Evolutionary conservation across 768 basidiomycete species (phyloP).

Genomic region (Mycena vulgaris): DNA sequence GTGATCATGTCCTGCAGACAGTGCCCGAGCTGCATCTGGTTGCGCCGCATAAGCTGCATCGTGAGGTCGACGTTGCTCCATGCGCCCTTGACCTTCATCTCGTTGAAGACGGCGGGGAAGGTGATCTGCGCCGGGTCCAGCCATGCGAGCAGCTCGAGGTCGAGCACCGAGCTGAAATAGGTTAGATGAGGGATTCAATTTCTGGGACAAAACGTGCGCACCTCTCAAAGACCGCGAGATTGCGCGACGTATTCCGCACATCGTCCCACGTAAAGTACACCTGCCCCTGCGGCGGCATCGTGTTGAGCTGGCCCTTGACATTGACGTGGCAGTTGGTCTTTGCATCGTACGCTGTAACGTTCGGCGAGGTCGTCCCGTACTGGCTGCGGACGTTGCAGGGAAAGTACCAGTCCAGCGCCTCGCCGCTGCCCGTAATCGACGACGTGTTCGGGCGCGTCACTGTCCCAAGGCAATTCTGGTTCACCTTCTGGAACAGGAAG

Average conservation of each 20-base stretch:
- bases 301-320: slow-evolving; percentile 62
- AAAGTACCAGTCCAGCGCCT: slow-evolving; percentile 92
- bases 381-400: slow-evolving; percentile 95
- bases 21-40: slow-evolving; percentile 75
- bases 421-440: slow-evolving; percentile 72
- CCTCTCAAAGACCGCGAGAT: slow-evolving; percentile 96
- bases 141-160: slow-evolving; percentile 89
- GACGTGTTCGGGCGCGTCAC: slow-evolving; percentile 80
- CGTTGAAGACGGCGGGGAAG: slow-evolving; percentile 88
- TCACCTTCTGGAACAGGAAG: slow-evolving; percentile 95
- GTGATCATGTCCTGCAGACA: slow-evolving; percentile 91
- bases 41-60: slow-evolving; percentile 84
- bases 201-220: slow-evolving; percentile 56
- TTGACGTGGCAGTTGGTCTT: slow-evolving; percentile 82
- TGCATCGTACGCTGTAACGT: slow-evolving; percentile 78
- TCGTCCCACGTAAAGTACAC: slow-evolving; percentile 97
- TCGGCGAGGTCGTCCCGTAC: slow-evolving; percentile 70
- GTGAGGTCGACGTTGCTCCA: slow-evolving; percentile 90
- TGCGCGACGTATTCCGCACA: slow-evolving; percentile 75
- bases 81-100: slow-evolving; percentile 80
- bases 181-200: not conserved
- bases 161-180: slow-evolving; percentile 82
- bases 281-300: slow-evolving; percentile 76
- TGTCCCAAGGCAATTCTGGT: slow-evolving; percentile 84
- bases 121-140: slow-evolving; percentile 84